phyloP scores from a whole-genome alignment of 75 land plant genomes.

The Selaginella moellendorffii region DNA sequence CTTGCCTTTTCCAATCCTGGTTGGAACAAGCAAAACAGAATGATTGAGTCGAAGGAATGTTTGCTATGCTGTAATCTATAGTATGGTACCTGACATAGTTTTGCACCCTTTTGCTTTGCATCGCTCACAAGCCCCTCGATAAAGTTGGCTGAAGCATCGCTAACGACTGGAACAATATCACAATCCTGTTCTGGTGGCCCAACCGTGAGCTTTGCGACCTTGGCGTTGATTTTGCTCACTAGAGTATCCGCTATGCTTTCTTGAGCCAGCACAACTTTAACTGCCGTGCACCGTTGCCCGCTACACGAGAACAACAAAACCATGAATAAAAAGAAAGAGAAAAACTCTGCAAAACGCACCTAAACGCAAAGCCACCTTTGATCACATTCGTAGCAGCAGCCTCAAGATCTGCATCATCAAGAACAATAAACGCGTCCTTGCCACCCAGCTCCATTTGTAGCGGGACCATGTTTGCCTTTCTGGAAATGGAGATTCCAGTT shows the following conservation, averaged over 20 bases:
- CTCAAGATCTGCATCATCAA: conserved; percentile 33
- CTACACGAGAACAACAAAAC: neutral
- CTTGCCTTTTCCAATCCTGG: conserved; percentile 7
- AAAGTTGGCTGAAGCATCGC: conserved; percentile 3
- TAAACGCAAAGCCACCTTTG: conserved; percentile 30
- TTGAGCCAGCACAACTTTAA: neutral
- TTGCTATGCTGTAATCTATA: neutral
- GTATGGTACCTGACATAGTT: conserved; percentile 1
- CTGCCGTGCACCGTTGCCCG: conserved; percentile 6
- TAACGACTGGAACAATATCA: conserved; percentile 8
- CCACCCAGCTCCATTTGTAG: conserved; percentile 36
- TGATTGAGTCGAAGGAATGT: neutral
- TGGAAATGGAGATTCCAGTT: conserved; percentile 27
- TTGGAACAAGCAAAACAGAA: neutral
- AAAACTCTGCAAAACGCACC: conserved; percentile 10
- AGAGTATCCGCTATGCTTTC: neutral
- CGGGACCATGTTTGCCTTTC: conserved; percentile 28
- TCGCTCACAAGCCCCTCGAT: conserved; percentile 8
- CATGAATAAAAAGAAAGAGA: neutral
- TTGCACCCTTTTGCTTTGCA: conserved; percentile 2
- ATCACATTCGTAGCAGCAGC: conserved; percentile 26
- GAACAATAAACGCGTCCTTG: conserved; percentile 26
- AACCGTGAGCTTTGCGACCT: conserved; percentile 7
- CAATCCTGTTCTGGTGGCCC: conserved; percentile 5
- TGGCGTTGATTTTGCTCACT: conserved; percentile 3